Conservation (phyloP, 192 early-diverging fungal genomes). For the Podila horticola region DNA sequence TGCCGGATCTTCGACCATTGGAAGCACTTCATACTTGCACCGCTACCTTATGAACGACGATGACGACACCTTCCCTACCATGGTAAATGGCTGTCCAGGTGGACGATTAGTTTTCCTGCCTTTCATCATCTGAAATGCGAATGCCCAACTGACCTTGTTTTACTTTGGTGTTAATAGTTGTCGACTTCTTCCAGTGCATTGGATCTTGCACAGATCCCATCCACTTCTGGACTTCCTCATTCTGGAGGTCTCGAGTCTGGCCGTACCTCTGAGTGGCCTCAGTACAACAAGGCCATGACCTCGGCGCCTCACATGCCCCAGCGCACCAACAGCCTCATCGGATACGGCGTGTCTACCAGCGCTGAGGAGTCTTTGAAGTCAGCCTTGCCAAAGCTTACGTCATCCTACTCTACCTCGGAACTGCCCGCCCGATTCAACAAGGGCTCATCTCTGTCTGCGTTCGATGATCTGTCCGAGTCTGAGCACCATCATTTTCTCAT, state of each 20-base stretch:
- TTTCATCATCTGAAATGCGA: background rate
- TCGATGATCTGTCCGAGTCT: slow-evolving; percentile 23
- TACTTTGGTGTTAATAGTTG: slow-evolving; percentile 35
- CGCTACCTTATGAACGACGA: slow-evolving; percentile 54
- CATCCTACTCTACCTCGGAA: slow-evolving; percentile 60
- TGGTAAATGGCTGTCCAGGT: slow-evolving; percentile 22
- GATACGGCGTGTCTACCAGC: slow-evolving; percentile 30
- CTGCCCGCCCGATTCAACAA: slow-evolving; percentile 42
- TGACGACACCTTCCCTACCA: slow-evolving; percentile 56
- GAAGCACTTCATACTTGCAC: slow-evolving; percentile 47
- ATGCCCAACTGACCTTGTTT: background rate
- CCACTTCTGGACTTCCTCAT: slow-evolving; percentile 51
- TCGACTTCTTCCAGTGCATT: slow-evolving; percentile 53
- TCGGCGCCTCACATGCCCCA: slow-evolving; percentile 32
- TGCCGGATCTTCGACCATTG: slow-evolving; percentile 18
- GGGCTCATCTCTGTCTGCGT: slow-evolving; percentile 31
- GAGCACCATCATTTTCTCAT: slow-evolving; percentile 25
- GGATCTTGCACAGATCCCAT: slow-evolving; percentile 54
- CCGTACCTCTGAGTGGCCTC: slow-evolving; percentile 55
- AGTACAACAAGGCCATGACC: slow-evolving; percentile 49
- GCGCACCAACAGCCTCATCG: slow-evolving; percentile 48
- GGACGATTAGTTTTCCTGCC: slow-evolving; percentile 7
- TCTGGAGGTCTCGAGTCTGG: slow-evolving; percentile 57
- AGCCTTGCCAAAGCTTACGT: slow-evolving; percentile 50
- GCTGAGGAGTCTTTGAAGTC: slow-evolving; percentile 41